Evolutionary conservation across 768 basidiomycete genomes (phyloP).

Genomic region (Serendipita vermifera): DNA sequence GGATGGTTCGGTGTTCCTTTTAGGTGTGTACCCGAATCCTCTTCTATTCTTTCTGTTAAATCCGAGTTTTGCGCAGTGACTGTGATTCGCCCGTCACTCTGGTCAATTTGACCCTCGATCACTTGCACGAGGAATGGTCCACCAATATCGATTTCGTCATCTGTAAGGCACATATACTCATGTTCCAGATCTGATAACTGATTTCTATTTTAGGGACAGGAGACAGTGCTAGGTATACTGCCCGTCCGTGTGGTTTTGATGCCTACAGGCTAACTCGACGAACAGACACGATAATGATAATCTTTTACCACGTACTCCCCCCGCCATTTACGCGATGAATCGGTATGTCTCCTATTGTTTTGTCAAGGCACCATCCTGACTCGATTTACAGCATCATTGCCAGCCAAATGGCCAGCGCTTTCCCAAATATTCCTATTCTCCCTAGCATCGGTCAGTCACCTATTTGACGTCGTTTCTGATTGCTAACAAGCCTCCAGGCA

Average conservation of each 20-base stretch:
- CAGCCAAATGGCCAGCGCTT: slow-evolving; percentile 58
- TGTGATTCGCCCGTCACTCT: slow-evolving; percentile 73
- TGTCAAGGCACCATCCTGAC: background rate
- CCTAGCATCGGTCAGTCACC: slow-evolving; percentile 54
- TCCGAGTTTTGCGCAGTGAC: slow-evolving; percentile 29
- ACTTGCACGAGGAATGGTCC: slow-evolving; percentile 64
- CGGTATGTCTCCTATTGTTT: slow-evolving; percentile 18
- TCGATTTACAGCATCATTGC: slow-evolving; percentile 33
- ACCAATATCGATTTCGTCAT: slow-evolving; percentile 82
- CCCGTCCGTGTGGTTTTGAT: no score
- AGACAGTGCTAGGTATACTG: slow-evolving; percentile 62
- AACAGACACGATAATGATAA: slow-evolving; percentile 75
- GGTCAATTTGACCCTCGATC: slow-evolving; percentile 74
- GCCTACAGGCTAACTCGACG: background rate
- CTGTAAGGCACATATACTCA: slow-evolving; percentile 36
- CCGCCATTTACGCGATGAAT: slow-evolving; percentile 70
- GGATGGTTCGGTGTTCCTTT: slow-evolving; percentile 56
- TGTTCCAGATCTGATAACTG: background rate
- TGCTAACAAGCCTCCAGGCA: slow-evolving; percentile 55
- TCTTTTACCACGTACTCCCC: slow-evolving; percentile 61
- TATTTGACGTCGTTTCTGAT: background rate
- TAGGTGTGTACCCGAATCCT: slow-evolving; percentile 34
- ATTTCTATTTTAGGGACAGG: slow-evolving; percentile 46
- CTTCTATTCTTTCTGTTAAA: background rate
- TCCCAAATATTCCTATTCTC: slow-evolving; percentile 60